Evolutionary conservation across 225 moss, liverwort and hornwort species (phyloP).

Genomic region (Asterella californica): DNA sequence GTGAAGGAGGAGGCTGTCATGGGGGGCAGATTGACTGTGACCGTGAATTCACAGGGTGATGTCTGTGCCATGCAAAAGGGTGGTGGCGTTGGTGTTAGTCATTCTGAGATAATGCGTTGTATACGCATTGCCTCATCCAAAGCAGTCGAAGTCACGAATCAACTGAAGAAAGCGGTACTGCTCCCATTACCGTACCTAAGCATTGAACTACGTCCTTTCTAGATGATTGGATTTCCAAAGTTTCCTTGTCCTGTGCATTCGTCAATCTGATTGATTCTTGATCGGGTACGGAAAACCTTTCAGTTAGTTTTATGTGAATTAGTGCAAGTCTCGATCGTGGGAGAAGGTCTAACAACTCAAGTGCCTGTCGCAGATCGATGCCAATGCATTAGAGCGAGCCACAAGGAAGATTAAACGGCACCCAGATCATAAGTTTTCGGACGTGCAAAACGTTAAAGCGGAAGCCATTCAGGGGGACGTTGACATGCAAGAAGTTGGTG

Average conservation of each 20-base stretch:
- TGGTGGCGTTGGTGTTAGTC: conserved; percentile 75
- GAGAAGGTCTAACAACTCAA: background rate
- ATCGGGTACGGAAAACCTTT: background rate
- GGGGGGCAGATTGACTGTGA: conserved; percentile 79
- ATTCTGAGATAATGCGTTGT: conserved; percentile 76
- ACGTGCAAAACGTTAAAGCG: conserved; percentile 28
- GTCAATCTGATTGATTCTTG: background rate
- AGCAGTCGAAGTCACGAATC: conserved; percentile 58
- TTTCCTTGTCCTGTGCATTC: background rate
- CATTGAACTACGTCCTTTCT: background rate
- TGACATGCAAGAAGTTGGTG: conserved; percentile 37
- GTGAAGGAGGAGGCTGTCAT: conserved; percentile 85
- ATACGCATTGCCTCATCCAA: conserved; percentile 75
- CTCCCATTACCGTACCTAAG: background rate
- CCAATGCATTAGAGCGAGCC: conserved; percentile 52
- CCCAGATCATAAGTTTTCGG: conserved; percentile 30
- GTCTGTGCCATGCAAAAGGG: conserved; percentile 88
- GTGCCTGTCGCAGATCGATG: conserved; percentile 48
- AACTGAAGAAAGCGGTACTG: conserved; percentile 63
- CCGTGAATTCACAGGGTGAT: conserved; percentile 70
- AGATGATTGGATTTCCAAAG: background rate
- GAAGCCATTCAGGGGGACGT: conserved; percentile 34
- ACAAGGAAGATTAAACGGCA: conserved; percentile 66
- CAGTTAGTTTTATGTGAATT: background rate
- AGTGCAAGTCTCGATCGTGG: background rate